Evolutionary conservation across 2,329 filamentous ascomycete species (phyloP).

Genomic region (Alternaria brassicicola): DNA sequence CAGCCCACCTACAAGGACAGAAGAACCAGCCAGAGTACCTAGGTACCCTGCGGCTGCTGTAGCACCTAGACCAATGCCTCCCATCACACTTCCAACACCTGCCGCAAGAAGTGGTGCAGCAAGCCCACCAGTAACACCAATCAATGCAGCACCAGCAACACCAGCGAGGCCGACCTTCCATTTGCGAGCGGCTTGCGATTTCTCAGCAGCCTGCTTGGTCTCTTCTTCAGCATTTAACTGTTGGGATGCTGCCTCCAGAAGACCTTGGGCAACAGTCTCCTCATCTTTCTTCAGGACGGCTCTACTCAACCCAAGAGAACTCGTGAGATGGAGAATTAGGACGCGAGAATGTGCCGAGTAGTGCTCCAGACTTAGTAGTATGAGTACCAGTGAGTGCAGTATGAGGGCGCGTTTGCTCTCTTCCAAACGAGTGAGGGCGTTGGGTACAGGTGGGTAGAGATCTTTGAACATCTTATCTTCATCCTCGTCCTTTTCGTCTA

Average conservation of each 20-base stretch:
- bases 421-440: slow-evolving; percentile 61
- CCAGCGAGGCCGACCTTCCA: slow-evolving; percentile 87
- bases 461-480: slow-evolving; percentile 50
- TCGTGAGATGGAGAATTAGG: slow-evolving; percentile 71
- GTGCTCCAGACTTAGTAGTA: slow-evolving; percentile 76
- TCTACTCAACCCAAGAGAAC: slow-evolving; percentile 71
- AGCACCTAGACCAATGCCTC: slow-evolving; percentile 75
- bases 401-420: slow-evolving; percentile 69
- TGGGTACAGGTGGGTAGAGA: slow-evolving; percentile 52
- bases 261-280: slow-evolving; percentile 72
- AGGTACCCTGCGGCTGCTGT: slow-evolving; percentile 78
- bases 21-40: slow-evolving; percentile 78
- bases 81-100: slow-evolving; percentile 79
- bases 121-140: slow-evolving; percentile 81
- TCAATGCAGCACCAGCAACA: slow-evolving; percentile 84
- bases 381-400: slow-evolving; percentile 72
- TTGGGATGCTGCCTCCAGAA: slow-evolving; percentile 72
- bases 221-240: slow-evolving; percentile 79
- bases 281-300: slow-evolving; percentile 73
- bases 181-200: slow-evolving; percentile 67
- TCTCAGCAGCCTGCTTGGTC: slow-evolving; percentile 72
- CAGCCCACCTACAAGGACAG: slow-evolving; percentile 78
- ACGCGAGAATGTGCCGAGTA: slow-evolving; percentile 77
- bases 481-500: slow-evolving; percentile 36
- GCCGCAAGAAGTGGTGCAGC: slow-evolving; percentile 78